These are phyloP conservation scores for Atkinsonella hypoxylon DNA, from an alignment of 2,329 filamentous ascomycete species.

Conservation along the genomic window DNA sequence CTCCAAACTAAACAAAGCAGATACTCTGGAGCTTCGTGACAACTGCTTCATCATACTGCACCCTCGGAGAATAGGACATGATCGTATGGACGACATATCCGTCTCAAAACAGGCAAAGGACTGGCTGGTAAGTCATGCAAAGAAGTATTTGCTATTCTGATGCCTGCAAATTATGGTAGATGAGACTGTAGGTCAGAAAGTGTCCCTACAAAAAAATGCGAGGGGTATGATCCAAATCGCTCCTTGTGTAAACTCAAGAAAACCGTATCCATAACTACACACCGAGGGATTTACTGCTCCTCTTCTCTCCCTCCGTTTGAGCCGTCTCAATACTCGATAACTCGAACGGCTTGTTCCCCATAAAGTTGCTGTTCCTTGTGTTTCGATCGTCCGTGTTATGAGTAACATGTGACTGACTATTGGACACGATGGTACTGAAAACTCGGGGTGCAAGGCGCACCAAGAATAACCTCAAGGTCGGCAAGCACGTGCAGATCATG, in stretches of 20 bases:
- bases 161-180: not conserved
- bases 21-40: not conserved
- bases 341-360: conserved; percentile 3
- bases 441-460: conserved; percentile 3
- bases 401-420: not conserved
- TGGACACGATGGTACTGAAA: not conserved
- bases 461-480: conserved; percentile 5
- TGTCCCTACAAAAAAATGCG: not conserved
- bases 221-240: not conserved
- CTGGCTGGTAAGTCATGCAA: not conserved
- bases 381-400: not conserved
- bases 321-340: conserved; percentile 1
- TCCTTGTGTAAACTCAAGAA: not conserved
- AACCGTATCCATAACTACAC: not conserved
- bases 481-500: conserved; percentile 6
- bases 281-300: not conserved
- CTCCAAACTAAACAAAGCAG: not conserved
- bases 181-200: not conserved
- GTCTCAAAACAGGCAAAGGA: not conserved
- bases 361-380: not conserved
- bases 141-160: not conserved
- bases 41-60: not conserved
- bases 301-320: not conserved
- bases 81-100: not conserved
- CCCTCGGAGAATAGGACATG: too few species aligned